Evolutionary conservation across 768 basidiomycete genomes (phyloP).

Genomic region (Symmetrospora coprosmae): DNA sequence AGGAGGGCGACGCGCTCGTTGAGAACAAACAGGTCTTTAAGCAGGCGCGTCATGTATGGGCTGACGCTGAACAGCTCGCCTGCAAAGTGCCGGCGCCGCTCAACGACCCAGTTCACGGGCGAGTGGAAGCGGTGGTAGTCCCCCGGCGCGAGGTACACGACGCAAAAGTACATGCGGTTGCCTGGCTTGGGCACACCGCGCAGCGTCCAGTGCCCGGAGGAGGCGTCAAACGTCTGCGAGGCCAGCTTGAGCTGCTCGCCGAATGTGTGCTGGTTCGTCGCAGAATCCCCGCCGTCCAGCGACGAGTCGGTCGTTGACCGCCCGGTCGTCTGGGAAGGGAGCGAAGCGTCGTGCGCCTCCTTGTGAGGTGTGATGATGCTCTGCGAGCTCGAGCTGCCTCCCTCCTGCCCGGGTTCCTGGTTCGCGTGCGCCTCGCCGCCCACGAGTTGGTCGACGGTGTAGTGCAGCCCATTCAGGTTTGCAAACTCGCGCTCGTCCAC

Average conservation of each 20-base stretch:
- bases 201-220: conserved; percentile 17
- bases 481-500: conserved; percentile 85
- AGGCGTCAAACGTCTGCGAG: conserved; percentile 11
- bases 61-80: conserved; percentile 92
- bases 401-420: background rate
- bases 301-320: no score
- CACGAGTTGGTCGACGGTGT: conserved; percentile 77
- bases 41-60: conserved; percentile 81
- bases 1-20: conserved; percentile 93
- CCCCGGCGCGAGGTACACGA: conserved; percentile 94
- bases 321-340: background rate
- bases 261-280: background rate
- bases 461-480: conserved; percentile 90
- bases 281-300: no score
- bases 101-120: conserved; percentile 92
- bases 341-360: conserved; percentile 14
- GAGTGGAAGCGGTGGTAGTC: conserved; percentile 98
- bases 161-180: conserved; percentile 75
- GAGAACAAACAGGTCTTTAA: conserved; percentile 87
- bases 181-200: conserved; percentile 45
- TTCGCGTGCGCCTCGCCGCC: conserved; percentile 40
- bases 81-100: conserved; percentile 84
- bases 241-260: conserved; percentile 20
- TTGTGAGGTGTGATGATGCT: background rate
- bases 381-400: conserved; percentile 1